A percentile compares a stretch with the other conserved stretches of the same genome.
These are phyloP conservation scores for Chlorociboria aeruginascens DNA, from an alignment of 495 filamentous ascomycete genomes.

Conservation along the genomic window DNA sequence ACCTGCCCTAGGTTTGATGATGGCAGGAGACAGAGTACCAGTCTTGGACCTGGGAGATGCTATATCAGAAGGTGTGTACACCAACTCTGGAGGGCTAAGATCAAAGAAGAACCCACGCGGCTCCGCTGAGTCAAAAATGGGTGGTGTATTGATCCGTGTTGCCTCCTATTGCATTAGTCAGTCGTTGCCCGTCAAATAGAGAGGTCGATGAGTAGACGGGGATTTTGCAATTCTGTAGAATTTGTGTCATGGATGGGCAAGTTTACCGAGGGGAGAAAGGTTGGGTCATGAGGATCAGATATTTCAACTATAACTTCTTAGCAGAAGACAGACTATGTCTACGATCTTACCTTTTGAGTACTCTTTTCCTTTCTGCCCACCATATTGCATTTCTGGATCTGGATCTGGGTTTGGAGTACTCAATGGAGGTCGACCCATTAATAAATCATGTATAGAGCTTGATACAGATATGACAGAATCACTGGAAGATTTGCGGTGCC, in stretches of 20 bases:
- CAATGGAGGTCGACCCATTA: conserved; percentile 25
- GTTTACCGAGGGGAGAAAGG: conserved; percentile 17
- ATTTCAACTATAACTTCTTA: conserved; percentile 12
- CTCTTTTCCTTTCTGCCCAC: conserved; percentile 1
- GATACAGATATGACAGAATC: conserved; percentile 24
- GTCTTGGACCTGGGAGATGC: neutral
- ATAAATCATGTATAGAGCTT: conserved; percentile 26
- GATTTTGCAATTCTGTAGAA: neutral
- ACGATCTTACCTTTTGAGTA: conserved; percentile 7
- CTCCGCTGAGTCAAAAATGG: conserved; percentile 21
- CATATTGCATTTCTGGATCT: conserved; percentile 1
- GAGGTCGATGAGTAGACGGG: neutral
- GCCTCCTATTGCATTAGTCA: conserved; percentile 27
- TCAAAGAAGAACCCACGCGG: conserved; percentile 39
- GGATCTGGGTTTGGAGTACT: conserved; percentile 12
- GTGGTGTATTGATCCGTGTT: conserved; percentile 34
- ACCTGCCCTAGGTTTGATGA: neutral
- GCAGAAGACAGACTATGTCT: neutral
- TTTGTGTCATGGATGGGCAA: conserved; percentile 5
- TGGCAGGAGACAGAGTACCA: neutral
- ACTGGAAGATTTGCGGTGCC: conserved; percentile 27
- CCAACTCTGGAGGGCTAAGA: conserved; percentile 16
- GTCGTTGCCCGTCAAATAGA: neutral
- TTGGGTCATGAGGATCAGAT: conserved; percentile 16
- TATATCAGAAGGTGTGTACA: neutral